Base-by-base conservation (phyloP, 106 monocot species). In the Amphibolis antarctica region DNA sequence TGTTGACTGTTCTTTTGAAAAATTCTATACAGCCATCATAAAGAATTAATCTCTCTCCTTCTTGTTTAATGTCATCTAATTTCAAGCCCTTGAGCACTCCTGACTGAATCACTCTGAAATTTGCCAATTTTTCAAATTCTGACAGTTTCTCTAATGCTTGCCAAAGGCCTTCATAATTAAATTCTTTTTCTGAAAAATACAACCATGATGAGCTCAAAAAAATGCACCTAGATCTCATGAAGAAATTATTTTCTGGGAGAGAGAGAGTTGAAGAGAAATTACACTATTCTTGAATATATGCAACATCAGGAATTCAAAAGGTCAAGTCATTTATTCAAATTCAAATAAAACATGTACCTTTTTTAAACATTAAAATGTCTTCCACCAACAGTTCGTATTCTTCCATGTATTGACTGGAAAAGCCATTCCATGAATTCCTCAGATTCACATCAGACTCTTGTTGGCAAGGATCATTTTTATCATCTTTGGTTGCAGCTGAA, bases 111-210 rank as follows among this genome's bases (percentile, higher is more conserved):
- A 91, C 80, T 66, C 91, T 82, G 51, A 66, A 71, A 79, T 98
- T 98, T 59, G 98, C 80, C 24, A 62, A 65, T 71, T 85, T 90
- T 63, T 98, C 98, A 83, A 98, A 87, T 5, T 85, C 66, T 28
- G 91, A 82, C 23, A 91, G 73, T 52, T 69, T 67, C 59, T 83
- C 64, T 45, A 98, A 61, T 64, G 64, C 74, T 69, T 80, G 59
- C 29, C 42, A 63, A 50, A 98, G 65, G 65, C 63, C 55, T 23
- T 77, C 72, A 60, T 80, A 79, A 68, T 83, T 66, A 69, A 91
- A 81, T 45, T 56, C 52, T 61, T 73, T 76, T 53, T 28, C 98
- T 98, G 73, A 63, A 82, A 74, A 49, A 12, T 9, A 52, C 10
- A 36, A 19, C 48, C 17, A 13, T 42, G 9, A 50, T 13, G 22